These are phyloP conservation scores for Diaporthe caulivora DNA, from an alignment of 2,329 filamentous ascomycete genomes.

Conservation along the genomic window DNA sequence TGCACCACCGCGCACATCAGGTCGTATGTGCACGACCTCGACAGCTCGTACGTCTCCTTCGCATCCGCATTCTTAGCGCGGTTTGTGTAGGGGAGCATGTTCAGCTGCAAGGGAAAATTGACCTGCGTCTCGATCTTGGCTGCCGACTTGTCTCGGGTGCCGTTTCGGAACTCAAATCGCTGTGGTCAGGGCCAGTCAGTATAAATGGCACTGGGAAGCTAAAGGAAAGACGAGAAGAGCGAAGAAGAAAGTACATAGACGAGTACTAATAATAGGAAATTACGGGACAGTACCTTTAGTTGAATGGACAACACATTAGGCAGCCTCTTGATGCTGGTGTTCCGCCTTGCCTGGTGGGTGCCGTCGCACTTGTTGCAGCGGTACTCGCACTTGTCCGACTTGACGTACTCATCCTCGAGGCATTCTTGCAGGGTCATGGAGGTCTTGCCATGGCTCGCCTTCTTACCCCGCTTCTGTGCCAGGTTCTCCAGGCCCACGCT, in stretches of 20 bases:
- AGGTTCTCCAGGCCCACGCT: slow-evolving; percentile 86
- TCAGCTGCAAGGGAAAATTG: slow-evolving; percentile 86
- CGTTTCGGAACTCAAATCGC: slow-evolving; percentile 81
- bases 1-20: slow-evolving; percentile 92
- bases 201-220: neutral
- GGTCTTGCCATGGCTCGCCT: slow-evolving; percentile 58
- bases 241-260: no score
- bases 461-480: slow-evolving; percentile 74
- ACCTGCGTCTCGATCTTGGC: slow-evolving; percentile 91
- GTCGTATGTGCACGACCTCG: slow-evolving; percentile 82
- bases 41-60: slow-evolving; percentile 66
- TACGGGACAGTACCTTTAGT: slow-evolving; percentile 75
- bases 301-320: slow-evolving; percentile 94
- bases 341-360: slow-evolving; percentile 84
- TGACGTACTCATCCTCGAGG: slow-evolving; percentile 87
- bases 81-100: slow-evolving; percentile 91
- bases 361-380: slow-evolving; percentile 84
- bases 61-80: slow-evolving; percentile 65
- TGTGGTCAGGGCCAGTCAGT: slow-evolving; percentile 44
- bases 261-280: no score
- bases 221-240: neutral
- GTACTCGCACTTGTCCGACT: slow-evolving; percentile 89
- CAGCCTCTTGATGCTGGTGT: slow-evolving; percentile 84
- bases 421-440: slow-evolving; percentile 77
- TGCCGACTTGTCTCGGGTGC: slow-evolving; percentile 74